Base-by-base conservation (phyloP, 805 yeast species). In the Pichia rugopelliculosa region DNA sequence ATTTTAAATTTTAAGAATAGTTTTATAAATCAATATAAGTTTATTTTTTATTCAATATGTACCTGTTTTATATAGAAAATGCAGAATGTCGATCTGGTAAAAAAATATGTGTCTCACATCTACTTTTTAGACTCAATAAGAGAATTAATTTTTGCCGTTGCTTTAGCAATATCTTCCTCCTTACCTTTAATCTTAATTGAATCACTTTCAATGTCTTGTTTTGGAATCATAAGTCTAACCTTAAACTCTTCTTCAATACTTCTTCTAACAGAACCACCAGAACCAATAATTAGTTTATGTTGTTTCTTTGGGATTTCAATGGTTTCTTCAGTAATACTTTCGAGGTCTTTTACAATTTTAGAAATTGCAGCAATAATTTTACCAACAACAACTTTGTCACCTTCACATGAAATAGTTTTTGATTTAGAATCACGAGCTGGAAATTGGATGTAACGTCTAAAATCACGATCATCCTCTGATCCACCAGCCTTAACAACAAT, bases 401-500 rank as follows among this genome's bases (percentile, higher is more conserved):
- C 99, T 56, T 78, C 71, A 40, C 86, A 77, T 41, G 76, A 73
- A 53, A 93, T 73, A 42, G 73, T 72, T 42, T 70, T 69, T 17
- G 84, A 74, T 10, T 75, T 83, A 17, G 84, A 75, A 34, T 74
- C 78, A 51, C 75, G 79, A 47, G 78, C 74, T 44, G 98, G 97
- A 48, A 87, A 75, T 47, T 76, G 78, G 56, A 87, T 73, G 55
- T 79, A 70, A 56, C 80, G 74, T 58, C 76, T 69, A 59, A 76
- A 75, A 48, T 71, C 75, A 34, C 56, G 53, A 42, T 61, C 58
- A 27, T 70, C 75, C 51, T 77, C 84, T 47, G 68, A 65, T 45
- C 84, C 88, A 51, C 96, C 96, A 36, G 96, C 96, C 45, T 76
- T 77, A 42, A 76, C 59, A 44, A 90, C 79, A 45, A 93, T 85